A percentile compares a stretch with the other conserved stretches of the same genome.
phyloP scores from a whole-genome alignment of 1,284 basidiomycete genomes.

The Apiotrichum montevideense region DNA sequence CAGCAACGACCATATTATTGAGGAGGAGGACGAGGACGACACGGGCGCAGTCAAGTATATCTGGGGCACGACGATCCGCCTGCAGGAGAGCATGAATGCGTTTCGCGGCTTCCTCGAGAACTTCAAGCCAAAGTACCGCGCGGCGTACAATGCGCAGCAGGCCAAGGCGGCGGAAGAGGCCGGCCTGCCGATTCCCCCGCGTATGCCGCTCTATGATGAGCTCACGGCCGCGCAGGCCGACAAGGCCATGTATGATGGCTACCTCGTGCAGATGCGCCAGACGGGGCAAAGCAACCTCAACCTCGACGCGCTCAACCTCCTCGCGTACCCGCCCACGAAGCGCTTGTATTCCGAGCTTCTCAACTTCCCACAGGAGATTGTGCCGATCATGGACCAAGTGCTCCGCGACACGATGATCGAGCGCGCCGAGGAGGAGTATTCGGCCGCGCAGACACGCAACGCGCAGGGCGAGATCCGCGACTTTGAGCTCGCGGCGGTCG shows the following conservation, averaged over 20 bases:
- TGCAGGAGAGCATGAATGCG: slow-evolving; percentile 81
- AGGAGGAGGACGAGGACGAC: slow-evolving; percentile 52
- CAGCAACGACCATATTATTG: slow-evolving; percentile 52
- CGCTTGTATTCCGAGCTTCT: slow-evolving; percentile 72
- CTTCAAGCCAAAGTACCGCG: slow-evolving; percentile 90
- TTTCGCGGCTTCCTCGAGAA: slow-evolving; percentile 84
- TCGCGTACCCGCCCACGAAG: slow-evolving; percentile 76
- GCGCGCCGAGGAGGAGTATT: slow-evolving; percentile 68
- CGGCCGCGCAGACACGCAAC: slow-evolving; percentile 37
- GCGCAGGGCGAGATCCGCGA: slow-evolving; percentile 30
- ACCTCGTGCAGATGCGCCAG: slow-evolving; percentile 77
- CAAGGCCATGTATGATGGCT: slow-evolving; percentile 70
- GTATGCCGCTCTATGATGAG: slow-evolving; percentile 43
- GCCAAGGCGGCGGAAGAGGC: slow-evolving; percentile 32
- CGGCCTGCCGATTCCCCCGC: slow-evolving; percentile 33
- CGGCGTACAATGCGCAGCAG: slow-evolving; percentile 55
- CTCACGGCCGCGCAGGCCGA: slow-evolving; percentile 62
- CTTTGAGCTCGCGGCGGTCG: slow-evolving; percentile 63
- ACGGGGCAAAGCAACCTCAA: slow-evolving; percentile 91
- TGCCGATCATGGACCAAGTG: slow-evolving; percentile 95
- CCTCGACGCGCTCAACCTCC: slow-evolving; percentile 81
- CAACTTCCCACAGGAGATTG: slow-evolving; percentile 93
- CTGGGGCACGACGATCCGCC: slow-evolving; percentile 93
- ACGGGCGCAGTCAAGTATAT: slow-evolving; percentile 58
- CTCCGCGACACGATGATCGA: slow-evolving; percentile 85